These are phyloP conservation scores for Trichocladium antarcticum DNA, from an alignment of 495 filamentous ascomycete species.

Conservation along the genomic window DNA sequence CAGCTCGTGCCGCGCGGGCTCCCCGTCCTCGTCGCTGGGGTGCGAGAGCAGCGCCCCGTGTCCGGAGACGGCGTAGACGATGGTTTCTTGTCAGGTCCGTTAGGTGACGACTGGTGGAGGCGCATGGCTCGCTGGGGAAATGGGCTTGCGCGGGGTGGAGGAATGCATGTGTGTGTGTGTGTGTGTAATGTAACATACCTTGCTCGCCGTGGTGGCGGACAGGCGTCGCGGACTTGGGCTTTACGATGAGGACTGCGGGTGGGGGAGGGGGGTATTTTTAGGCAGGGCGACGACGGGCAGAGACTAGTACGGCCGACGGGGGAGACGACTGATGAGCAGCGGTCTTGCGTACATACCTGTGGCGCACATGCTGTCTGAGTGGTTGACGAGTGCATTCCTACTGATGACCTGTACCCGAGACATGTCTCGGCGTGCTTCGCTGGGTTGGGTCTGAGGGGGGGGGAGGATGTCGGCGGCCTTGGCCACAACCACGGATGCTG, in stretches of 20 bases:
- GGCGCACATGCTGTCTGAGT: slow-evolving; percentile 48
- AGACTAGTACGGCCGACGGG: no score
- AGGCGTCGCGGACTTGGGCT: slow-evolving; percentile 30
- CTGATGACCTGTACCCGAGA: slow-evolving; percentile 42
- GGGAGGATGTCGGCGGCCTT: slow-evolving; percentile 34
- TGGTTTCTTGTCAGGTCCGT: slow-evolving; percentile 28
- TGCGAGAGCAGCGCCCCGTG: slow-evolving; percentile 32
- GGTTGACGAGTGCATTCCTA: slow-evolving; percentile 47
- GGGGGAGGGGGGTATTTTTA: not conserved
- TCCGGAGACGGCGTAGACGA: slow-evolving; percentile 36
- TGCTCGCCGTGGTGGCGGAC: slow-evolving; percentile 41
- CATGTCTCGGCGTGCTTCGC: slow-evolving; percentile 9
- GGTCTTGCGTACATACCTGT: slow-evolving; percentile 36
- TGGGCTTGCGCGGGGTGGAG: not conserved
- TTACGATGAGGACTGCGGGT: slow-evolving; percentile 32
- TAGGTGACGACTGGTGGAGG: no score
- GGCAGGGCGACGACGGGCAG: not conserved
- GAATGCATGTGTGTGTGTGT: not conserved
- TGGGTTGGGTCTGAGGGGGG: slow-evolving; percentile 4
- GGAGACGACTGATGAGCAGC: not conserved
- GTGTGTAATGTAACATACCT: slow-evolving; percentile 22
- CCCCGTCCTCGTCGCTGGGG: slow-evolving; percentile 29
- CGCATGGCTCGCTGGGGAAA: not conserved
- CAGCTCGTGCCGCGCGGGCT: slow-evolving; percentile 42
- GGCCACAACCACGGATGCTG: slow-evolving; percentile 35